A percentile compares a stretch with the other conserved stretches of the same genome.
phyloP scores from a whole-genome alignment of 441 rosid species.

The Sinapis alba region DNA sequence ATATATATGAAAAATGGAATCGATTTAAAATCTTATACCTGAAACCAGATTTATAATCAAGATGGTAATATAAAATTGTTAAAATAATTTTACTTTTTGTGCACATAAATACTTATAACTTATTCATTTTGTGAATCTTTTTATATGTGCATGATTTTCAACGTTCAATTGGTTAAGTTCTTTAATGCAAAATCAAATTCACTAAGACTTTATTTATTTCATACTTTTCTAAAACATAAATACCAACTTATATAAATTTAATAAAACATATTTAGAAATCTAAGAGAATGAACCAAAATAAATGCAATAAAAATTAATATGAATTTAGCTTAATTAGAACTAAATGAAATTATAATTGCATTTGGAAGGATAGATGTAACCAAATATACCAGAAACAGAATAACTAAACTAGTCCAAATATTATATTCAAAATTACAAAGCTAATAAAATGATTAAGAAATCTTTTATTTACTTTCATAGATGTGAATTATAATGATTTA shows the following conservation, averaged over 20 bases:
- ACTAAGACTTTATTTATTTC: background rate
- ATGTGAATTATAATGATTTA: background rate
- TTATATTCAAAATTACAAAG: background rate
- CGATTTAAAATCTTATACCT: too few relatives aligned
- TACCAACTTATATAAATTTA: background rate
- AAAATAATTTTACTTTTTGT: background rate
- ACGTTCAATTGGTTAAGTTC: background rate
- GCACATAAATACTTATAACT: background rate
- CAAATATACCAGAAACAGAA: background rate
- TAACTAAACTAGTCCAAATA: background rate
- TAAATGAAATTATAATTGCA: background rate
- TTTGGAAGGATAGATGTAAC: background rate
- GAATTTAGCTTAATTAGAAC: background rate
- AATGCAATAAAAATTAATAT: background rate
- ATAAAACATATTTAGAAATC: background rate
- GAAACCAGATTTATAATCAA: background rate
- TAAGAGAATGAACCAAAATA: background rate
- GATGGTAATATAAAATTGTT: background rate
- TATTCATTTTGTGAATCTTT: background rate
- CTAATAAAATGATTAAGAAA: background rate
- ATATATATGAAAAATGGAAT: too few relatives aligned
- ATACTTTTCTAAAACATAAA: background rate
- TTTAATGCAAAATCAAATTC: background rate
- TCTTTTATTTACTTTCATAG: background rate
- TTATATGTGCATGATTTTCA: background rate